Conservation (phyloP, 1,284 basidiomycete species). For the Fomitopsis schrenkii region DNA sequence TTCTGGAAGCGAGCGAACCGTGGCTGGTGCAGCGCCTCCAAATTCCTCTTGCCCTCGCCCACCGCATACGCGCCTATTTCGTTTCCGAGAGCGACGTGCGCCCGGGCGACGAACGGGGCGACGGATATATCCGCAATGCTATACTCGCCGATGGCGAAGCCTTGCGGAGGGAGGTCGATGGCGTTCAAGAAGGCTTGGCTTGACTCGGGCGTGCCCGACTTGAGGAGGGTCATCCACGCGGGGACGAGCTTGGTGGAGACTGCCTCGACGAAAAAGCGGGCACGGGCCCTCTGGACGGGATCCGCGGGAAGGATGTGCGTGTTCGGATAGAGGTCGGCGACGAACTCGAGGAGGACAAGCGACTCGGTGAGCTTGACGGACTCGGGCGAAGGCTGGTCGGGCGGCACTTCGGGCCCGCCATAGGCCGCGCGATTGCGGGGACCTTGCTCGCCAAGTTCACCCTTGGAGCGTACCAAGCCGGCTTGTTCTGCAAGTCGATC, state of each 20-base stretch:
- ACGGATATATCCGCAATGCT: slow-evolving; percentile 54
- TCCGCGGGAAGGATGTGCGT: slow-evolving; percentile 46
- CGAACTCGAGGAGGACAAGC: slow-evolving; percentile 57
- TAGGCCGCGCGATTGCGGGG: slow-evolving; percentile 54
- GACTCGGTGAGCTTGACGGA: slow-evolving; percentile 60
- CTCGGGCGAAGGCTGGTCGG: slow-evolving; percentile 51
- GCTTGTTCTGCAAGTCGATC: slow-evolving; percentile 60
- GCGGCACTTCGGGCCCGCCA: slow-evolving; percentile 48
- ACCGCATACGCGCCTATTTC: slow-evolving; percentile 27
- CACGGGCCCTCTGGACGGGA: slow-evolving; percentile 50
- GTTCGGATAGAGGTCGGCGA: slow-evolving; percentile 50
- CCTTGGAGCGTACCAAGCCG: slow-evolving; percentile 56
- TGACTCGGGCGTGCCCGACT: slow-evolving; percentile 34
- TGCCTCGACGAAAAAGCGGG: slow-evolving; percentile 56
- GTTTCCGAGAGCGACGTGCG: slow-evolving; percentile 21
- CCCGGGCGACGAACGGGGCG: slow-evolving; percentile 32
- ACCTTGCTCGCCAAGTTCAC: slow-evolving; percentile 65
- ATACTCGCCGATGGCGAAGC: slow-evolving; percentile 31
- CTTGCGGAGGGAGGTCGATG: slow-evolving; percentile 26
- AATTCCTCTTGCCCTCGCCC: slow-evolving; percentile 26
- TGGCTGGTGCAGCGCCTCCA: slow-evolving; percentile 19
- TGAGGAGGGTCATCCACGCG: slow-evolving; percentile 22
- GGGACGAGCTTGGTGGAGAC: slow-evolving; percentile 41
- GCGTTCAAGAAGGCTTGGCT: slow-evolving; percentile 6
- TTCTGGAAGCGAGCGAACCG: slow-evolving; percentile 27